Conservation (phyloP, 352 stramenopile species). For the Pythium vanterpoolii region DNA sequence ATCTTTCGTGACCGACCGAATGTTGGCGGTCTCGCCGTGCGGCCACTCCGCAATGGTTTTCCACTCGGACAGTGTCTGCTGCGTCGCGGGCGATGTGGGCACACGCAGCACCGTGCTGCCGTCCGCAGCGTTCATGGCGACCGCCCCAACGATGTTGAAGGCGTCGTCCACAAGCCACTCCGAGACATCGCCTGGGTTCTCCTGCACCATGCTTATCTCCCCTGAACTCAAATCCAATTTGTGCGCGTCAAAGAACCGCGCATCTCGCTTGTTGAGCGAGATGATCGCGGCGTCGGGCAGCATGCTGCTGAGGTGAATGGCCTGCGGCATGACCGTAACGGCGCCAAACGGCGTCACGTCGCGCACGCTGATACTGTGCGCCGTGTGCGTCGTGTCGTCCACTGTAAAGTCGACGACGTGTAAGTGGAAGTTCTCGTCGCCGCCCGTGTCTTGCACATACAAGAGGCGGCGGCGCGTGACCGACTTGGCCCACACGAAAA, state of each 20-base stretch:
- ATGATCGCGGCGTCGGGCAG: conserved; percentile 36
- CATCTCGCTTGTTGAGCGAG: conserved; percentile 35
- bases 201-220: conserved; percentile 22
- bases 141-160: conserved; percentile 28
- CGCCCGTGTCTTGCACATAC: conserved; percentile 41
- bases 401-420: conserved; percentile 36
- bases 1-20: conserved; percentile 31
- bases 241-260: conserved; percentile 31
- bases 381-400: conserved; percentile 19
- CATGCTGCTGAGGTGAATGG: conserved; percentile 25
- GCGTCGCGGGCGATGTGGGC: conserved; percentile 15
- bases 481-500: conserved; percentile 39
- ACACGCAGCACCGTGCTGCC: conserved; percentile 31
- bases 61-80: conserved; percentile 22
- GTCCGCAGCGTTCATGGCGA: conserved; percentile 13
- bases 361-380: conserved; percentile 25
- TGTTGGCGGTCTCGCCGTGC: conserved; percentile 28
- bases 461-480: conserved; percentile 26
- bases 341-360: conserved; percentile 37
- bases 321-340: conserved; percentile 27
- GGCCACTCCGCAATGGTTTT: conserved; percentile 34
- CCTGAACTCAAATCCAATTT: conserved; percentile 30
- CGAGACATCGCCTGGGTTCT: conserved; percentile 33
- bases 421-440: conserved; percentile 49
- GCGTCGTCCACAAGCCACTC: conserved; percentile 29